Base-by-base conservation (phyloP, 148 eudicot species). In the Silene latifolia region DNA sequence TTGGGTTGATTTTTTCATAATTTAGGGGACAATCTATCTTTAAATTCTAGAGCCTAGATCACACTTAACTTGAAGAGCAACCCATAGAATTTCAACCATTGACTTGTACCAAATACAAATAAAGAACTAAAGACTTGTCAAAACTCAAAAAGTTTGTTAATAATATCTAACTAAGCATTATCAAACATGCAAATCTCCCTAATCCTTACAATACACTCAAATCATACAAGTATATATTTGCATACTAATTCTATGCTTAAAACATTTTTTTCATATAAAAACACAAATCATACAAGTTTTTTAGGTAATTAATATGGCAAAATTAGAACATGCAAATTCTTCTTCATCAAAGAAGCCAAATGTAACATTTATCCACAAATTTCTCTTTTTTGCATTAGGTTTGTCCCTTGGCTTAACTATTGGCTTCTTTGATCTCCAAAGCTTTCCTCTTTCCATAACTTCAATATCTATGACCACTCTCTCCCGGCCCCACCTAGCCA, bases 361-460 rank as follows among this genome's bases (percentile, higher is more conserved):
- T 17, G n/a, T 76, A n/a, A 73, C 67, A 74, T 73, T 20, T 57
- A 32, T 76, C 18, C 63, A 63, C 63, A 65, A 81, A 67, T 67
- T 80, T 57, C 77, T 88, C 56, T 72, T 83, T 59, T 79, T 90
- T 62, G 77, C 79, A 46, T 59, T 87, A 75, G 91, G 90, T 35
- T 67, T 88, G 59, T 86, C 94, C 18, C 70, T 88, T 48, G 94
- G 90, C 67, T 42, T 86, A 60, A 69, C 83, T 21, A 59, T 75
- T 69, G 79, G 86, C 59, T 77, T 83, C 59, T 82, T 77, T 71
- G 74, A 75, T 29, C 74, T 87, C 69, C 73, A 73, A 80, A 83
- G 14, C 56, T 63, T 81, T 42, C 65, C 82, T 10, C 69, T 85
- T 61, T 15, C 81, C 46, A 19, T 71, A 15, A 12, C 56, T 2